Conservation (phyloP, 2,329 filamentous ascomycete species). For the Penicillium sp. region DNA sequence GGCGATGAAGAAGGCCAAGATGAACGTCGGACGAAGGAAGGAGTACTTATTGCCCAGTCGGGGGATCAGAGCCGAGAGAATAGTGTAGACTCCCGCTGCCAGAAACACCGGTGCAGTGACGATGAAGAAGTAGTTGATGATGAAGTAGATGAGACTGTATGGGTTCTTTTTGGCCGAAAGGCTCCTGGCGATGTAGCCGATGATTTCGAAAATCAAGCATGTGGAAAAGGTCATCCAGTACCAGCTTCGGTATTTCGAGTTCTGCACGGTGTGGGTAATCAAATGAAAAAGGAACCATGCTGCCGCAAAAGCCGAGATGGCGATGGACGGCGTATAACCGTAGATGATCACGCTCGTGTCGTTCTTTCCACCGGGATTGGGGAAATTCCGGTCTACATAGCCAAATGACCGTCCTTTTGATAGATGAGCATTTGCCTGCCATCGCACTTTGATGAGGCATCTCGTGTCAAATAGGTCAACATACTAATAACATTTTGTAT, state of each 20-base stretch:
- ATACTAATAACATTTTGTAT: background rate
- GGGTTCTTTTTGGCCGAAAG: constrained; percentile 17
- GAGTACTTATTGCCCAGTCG: constrained; percentile 14
- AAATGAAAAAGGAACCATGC: constrained; percentile 20
- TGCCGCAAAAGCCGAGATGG: constrained; percentile 16
- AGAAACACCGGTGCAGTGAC: constrained; percentile 19
- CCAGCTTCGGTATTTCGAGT: constrained; percentile 16
- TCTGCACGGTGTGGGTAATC: constrained; percentile 11
- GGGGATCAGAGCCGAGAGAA: constrained; percentile 18
- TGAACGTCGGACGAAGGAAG: constrained; percentile 13
- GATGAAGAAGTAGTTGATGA: constrained; percentile 22
- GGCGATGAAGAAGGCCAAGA: constrained; percentile 20
- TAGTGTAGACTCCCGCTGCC: constrained; percentile 17
- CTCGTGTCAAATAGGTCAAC: background rate
- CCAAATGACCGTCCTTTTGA: constrained; percentile 9
- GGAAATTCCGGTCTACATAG: constrained; percentile 13
- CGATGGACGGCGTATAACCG: constrained; percentile 20
- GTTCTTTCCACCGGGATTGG: constrained; percentile 7
- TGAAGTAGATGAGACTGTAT: constrained; percentile 20
- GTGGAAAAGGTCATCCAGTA: constrained; percentile 20
- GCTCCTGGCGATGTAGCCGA: constrained; percentile 19
- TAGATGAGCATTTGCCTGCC: background rate
- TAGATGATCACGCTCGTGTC: constrained; percentile 17
- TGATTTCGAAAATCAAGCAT: constrained; percentile 17
- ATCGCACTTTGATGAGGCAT: background rate